These are phyloP conservation scores for Talaromyces thailandensis DNA, from an alignment of 495 filamentous ascomycete species.

Conservation along the genomic window DNA sequence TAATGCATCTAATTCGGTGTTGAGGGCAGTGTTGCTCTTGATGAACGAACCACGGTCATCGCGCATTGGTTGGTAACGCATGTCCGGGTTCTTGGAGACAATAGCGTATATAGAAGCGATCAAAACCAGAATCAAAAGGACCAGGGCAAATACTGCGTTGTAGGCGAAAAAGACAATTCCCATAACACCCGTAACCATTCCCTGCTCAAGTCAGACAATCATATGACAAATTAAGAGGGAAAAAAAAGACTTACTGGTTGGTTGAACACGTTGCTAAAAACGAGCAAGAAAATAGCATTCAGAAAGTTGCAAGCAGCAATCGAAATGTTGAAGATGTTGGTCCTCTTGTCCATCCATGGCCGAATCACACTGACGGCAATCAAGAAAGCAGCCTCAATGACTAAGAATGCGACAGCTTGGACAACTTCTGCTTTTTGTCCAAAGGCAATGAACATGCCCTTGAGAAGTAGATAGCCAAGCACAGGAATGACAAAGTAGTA, in stretches of 20 bases:
- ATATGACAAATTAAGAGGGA: neutral
- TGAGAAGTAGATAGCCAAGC: conserved; percentile 71
- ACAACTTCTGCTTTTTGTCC: conserved; percentile 62
- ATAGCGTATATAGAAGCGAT: conserved; percentile 75
- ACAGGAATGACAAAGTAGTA: conserved; percentile 94
- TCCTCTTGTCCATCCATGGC: conserved; percentile 99
- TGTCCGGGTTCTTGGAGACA: conserved; percentile 90
- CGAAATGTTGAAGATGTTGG: conserved; percentile 92
- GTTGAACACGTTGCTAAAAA: conserved; percentile 78
- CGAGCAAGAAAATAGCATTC: conserved; percentile 76
- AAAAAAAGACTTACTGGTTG: conserved; percentile 60
- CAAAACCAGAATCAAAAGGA: conserved; percentile 82
- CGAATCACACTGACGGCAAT: conserved; percentile 71
- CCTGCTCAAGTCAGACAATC: conserved; percentile 16
- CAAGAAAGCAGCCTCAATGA: conserved; percentile 77
- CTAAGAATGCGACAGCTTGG: conserved; percentile 75
- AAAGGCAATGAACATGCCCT: conserved; percentile 87
- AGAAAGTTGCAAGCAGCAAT: conserved; percentile 87
- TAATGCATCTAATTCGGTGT: conserved; percentile 84
- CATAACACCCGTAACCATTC: conserved; percentile 83
- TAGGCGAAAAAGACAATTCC: conserved; percentile 89
- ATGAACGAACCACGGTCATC: conserved; percentile 96
- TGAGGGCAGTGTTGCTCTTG: conserved; percentile 90
- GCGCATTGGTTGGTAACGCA: conserved; percentile 91
- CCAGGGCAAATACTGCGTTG: conserved; percentile 79